A percentile compares a stretch with the other conserved stretches of the same genome.
Conservation (phyloP, 2,329 filamentous ascomycete species). For the Neofusicoccum ribis region DNA sequence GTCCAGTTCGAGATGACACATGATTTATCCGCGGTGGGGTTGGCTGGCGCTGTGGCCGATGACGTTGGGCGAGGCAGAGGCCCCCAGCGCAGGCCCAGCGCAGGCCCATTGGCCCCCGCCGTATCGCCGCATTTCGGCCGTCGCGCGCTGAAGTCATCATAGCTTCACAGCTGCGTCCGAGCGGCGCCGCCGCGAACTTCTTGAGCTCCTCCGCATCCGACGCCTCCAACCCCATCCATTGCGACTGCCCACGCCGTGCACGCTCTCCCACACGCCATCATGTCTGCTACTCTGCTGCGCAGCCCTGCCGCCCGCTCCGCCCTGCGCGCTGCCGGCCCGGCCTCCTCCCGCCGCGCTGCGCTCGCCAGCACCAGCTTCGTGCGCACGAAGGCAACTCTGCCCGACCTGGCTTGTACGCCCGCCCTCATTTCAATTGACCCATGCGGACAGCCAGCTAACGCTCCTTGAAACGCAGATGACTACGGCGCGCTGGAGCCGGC, state of each 20-base stretch:
- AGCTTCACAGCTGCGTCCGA: conserved; percentile 15
- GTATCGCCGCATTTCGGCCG: conserved; percentile 4
- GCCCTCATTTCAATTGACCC: not conserved
- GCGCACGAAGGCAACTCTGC: conserved; percentile 87
- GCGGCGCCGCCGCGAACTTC: not conserved
- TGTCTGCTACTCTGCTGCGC: conserved; percentile 77
- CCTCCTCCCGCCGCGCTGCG: conserved; percentile 59
- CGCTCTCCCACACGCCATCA: conserved; percentile 42
- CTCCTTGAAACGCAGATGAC: conserved; percentile 65
- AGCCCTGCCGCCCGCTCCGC: conserved; percentile 69
- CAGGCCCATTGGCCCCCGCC: not conserved
- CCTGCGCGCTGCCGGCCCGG: conserved; percentile 66
- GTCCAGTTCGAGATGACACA: conserved; percentile 5
- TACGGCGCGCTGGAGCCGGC: conserved; percentile 88
- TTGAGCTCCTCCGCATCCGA: not conserved
- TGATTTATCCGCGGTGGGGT: conserved; percentile 13
- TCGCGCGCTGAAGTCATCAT: conserved; percentile 12
- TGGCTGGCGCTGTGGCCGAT: not conserved
- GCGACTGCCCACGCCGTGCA: too few species aligned
- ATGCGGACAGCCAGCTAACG: not conserved
- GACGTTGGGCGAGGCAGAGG: conserved; percentile 1
- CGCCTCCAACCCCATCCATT: not conserved
- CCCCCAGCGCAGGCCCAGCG: not conserved
- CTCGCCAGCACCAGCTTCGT: conserved; percentile 74
- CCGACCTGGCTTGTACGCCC: conserved; percentile 74